Conservation (phyloP, 768 basidiomycete genomes). For the Rhodotorula diobovata region DNA sequence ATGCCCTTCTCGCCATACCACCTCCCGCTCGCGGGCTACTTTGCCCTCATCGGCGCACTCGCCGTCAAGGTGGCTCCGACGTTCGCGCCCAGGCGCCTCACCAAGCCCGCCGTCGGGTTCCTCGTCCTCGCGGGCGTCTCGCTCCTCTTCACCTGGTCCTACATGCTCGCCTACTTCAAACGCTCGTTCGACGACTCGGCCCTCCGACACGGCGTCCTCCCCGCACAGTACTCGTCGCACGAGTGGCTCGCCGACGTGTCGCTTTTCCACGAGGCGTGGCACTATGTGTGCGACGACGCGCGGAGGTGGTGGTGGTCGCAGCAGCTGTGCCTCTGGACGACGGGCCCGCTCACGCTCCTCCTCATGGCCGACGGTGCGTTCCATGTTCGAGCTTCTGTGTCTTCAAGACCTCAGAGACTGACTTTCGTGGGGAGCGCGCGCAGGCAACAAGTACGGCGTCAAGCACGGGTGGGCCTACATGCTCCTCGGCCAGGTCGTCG, state of each 20-base stretch:
- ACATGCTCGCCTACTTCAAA: slow-evolving; percentile 37
- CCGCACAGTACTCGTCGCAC: slow-evolving; percentile 8
- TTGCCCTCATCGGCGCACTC: slow-evolving; percentile 16
- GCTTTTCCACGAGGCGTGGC: slow-evolving; percentile 43
- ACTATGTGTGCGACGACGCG: slow-evolving; percentile 51
- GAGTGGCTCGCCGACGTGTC: slow-evolving; percentile 36
- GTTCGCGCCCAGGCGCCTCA: neutral
- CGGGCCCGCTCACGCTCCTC: slow-evolving; percentile 58
- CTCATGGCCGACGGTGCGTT: slow-evolving; percentile 55
- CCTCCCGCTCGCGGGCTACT: slow-evolving; percentile 29
- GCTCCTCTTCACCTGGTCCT: slow-evolving; percentile 33
- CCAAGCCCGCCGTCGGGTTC: neutral
- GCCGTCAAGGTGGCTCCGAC: neutral
- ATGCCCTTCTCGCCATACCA: slow-evolving; percentile 2
- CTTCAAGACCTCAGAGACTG: neutral
- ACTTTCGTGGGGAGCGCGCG: neutral
- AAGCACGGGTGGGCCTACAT: slow-evolving; percentile 63
- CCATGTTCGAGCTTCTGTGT: neutral
- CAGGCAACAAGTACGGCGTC: slow-evolving; percentile 50
- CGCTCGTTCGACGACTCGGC: slow-evolving; percentile 22
- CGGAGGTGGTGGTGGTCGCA: slow-evolving; percentile 69
- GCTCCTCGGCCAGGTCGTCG: slow-evolving; percentile 67
- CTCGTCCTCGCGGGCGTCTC: slow-evolving; percentile 12
- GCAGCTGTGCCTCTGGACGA: slow-evolving; percentile 61
- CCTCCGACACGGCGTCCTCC: slow-evolving; percentile 1